Base-by-base conservation (phyloP, 768 basidiomycete species). In the Tubosaeta sp. region DNA sequence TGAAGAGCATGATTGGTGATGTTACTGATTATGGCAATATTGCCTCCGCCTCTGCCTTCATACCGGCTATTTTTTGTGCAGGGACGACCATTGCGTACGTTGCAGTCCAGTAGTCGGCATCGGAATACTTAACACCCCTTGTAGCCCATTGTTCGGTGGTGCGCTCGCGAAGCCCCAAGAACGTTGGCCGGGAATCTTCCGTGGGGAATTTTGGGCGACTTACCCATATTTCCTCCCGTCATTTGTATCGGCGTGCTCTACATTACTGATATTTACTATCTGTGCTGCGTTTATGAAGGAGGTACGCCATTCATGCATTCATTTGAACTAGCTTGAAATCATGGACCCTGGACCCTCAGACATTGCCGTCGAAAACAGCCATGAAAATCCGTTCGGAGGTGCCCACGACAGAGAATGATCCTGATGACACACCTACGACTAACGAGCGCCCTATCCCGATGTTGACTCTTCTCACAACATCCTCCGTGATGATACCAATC, bases 1-100 rank as follows among this genome's bases (percentile, higher is more conserved):
- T 86, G 76, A 89, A 87, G 62, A 84, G 81, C 51, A 78, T 81
- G 50, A 76, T 88, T 67, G 84, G 77, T 0, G 85, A 86, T 53
- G 65, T 86, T 32, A 83, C 82, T 76, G 29, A 33, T 66, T 10
- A 11, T 72, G 8, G 71, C 64, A 5, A 12, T 29, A 29, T 29
- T 22, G 22, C 22, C 22, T 22, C 22, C 16, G 74, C 58, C 6
- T 71, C 72, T 53, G 56, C 67, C 3, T 31, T 67, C 16, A 17
- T 33, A 22, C 53, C 53, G 16, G 26, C 35, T 14, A 19, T 25
- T 2, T 50, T 54, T 33, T 50, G 35, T 17, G 8, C 51, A 5
- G 53, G 53, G 17, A 4, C 22, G 38, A 39, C 46, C 4, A 51
- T 48, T 10, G 53, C 43, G 53, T 54, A 14, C 48, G 53, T 39